A percentile compares a stretch with the other conserved stretches of the same genome.
These are phyloP conservation scores for Aspergillus texensis DNA, from an alignment of 2,329 filamentous ascomycete genomes.

Conservation along the genomic window DNA sequence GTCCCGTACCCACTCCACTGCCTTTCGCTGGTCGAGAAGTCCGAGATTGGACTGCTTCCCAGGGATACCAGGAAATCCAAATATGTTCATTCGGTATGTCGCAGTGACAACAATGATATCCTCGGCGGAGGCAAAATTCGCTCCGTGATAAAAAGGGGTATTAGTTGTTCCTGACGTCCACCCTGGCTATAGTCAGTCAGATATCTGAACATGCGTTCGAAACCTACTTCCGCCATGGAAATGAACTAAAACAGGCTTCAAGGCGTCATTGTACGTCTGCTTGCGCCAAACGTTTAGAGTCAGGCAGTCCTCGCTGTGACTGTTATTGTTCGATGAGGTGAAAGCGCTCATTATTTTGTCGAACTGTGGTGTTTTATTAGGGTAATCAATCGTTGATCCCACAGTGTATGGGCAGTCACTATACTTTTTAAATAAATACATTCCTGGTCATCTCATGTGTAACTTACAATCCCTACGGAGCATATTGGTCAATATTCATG, in stretches of 20 bases:
- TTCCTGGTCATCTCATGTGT: neutral
- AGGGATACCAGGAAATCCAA: slow-evolving; percentile 44
- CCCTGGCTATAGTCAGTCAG: slow-evolving; percentile 23
- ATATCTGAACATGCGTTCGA: neutral
- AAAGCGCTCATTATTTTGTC: slow-evolving; percentile 24
- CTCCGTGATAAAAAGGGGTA: slow-evolving; percentile 41
- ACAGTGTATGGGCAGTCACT: slow-evolving; percentile 29
- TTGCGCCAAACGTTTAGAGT: slow-evolving; percentile 39
- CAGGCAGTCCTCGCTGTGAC: slow-evolving; percentile 40
- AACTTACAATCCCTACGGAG: slow-evolving; percentile 16
- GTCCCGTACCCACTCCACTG: slow-evolving; percentile 55
- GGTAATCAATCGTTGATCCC: slow-evolving; percentile 18
- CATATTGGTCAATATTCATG: neutral
- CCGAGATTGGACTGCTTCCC: slow-evolving; percentile 48
- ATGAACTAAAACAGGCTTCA: slow-evolving; percentile 44
- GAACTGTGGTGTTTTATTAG: slow-evolving; percentile 24
- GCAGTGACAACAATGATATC: slow-evolving; percentile 45
- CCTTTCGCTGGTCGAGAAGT: slow-evolving; percentile 56
- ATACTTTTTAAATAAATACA: neutral
- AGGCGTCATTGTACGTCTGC: slow-evolving; percentile 12
- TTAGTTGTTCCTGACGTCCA: slow-evolving; percentile 39
- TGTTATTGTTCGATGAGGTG: slow-evolving; percentile 19
- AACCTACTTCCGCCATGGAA: slow-evolving; percentile 45
- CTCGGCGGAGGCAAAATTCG: slow-evolving; percentile 38
- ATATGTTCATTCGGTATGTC: slow-evolving; percentile 43